Conservation (phyloP, 2,329 filamentous ascomycete genomes). For the Epichloe glyceriae region DNA sequence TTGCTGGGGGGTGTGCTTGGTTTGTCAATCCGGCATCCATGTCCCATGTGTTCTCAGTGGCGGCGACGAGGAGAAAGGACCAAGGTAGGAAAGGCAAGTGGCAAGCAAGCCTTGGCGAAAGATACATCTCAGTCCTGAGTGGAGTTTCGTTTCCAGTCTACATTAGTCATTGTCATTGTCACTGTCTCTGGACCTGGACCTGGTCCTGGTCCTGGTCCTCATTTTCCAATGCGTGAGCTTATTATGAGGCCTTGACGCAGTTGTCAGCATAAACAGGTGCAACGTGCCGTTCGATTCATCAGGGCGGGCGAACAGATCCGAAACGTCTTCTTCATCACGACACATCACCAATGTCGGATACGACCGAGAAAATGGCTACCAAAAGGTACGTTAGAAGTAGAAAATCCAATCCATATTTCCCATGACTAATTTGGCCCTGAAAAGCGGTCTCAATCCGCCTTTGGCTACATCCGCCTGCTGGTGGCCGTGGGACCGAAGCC, state of each 20-base stretch:
- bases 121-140: background rate
- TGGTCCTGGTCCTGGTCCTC: background rate
- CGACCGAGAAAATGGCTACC: background rate
- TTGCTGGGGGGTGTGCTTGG: too few species aligned
- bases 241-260: background rate
- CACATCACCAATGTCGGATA: background rate
- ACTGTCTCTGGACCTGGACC: too few species aligned
- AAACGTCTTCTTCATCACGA: background rate
- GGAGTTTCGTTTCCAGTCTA: background rate
- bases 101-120: background rate
- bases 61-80: too few species aligned
- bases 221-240: background rate
- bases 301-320: background rate
- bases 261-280: background rate
- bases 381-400: background rate
- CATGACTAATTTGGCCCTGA: background rate
- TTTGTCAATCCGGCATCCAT: too few species aligned
- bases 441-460: background rate
- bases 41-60: too few species aligned
- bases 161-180: background rate
- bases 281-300: background rate
- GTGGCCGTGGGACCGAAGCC: background rate
- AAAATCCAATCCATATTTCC: background rate
- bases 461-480: background rate
- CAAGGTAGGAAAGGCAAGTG: too few species aligned